phyloP scores from a whole-genome alignment of 116 monocot species.

The Thalassia testudinum region DNA sequence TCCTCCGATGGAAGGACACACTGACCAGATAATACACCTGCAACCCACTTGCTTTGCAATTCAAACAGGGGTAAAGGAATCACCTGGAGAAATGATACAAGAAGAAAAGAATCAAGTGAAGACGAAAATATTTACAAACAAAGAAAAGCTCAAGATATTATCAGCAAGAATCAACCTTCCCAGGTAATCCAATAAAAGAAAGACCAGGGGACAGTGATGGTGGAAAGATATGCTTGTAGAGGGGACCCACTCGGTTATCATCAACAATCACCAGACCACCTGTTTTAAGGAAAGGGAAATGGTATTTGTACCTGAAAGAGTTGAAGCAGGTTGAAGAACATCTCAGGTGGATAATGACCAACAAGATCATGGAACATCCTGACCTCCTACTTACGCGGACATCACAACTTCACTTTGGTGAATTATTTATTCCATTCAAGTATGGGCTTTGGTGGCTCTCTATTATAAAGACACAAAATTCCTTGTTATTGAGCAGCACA shows the following conservation, averaged over 20 bases:
- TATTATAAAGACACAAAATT: too few species aligned
- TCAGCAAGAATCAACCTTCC: slow-evolving; percentile 13
- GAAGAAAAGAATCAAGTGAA: too few species aligned
- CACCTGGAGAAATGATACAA: slow-evolving; percentile 1
- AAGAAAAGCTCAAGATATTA: too few species aligned
- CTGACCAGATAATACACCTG: slow-evolving; percentile 15
- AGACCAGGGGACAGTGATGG: slow-evolving; percentile 35
- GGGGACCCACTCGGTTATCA: slow-evolving; percentile 62
- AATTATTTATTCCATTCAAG: too few species aligned
- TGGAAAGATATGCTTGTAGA: slow-evolving; percentile 67
- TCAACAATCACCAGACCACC: slow-evolving; percentile 33
- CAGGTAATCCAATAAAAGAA: slow-evolving; percentile 48
- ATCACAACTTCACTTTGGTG: too few species aligned
- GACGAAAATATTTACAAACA: too few species aligned
- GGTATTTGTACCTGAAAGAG: slow-evolving; percentile 41
- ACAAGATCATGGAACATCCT: too few species aligned
- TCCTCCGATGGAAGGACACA: slow-evolving; percentile 7
- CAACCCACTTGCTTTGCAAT: slow-evolving; percentile 25
- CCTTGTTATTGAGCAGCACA: too few species aligned
- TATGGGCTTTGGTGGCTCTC: too few species aligned
- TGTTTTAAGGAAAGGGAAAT: slow-evolving; percentile 56
- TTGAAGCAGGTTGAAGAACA: too few species aligned
- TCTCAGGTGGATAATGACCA: too few species aligned
- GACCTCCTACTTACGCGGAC: too few species aligned
- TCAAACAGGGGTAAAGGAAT: slow-evolving; percentile 18